Percentiles rank a stretch among this genome's conserved stretches.
phyloP scores from a whole-genome alignment of 2,329 filamentous ascomycete genomes.

The Aurifilum marmelostoma region DNA sequence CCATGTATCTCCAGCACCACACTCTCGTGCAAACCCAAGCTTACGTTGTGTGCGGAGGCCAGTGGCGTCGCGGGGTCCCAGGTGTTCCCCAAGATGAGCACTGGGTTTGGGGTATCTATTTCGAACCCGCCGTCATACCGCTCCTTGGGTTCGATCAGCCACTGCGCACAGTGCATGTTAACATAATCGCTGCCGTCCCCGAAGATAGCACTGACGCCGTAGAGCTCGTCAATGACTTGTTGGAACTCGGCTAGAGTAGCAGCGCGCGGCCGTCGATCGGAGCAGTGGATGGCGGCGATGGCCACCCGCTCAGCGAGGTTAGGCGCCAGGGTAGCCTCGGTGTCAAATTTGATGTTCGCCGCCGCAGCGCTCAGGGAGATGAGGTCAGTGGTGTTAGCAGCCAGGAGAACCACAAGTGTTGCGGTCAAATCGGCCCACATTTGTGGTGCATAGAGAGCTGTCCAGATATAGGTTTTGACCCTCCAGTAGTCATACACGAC shows the following conservation, averaged over 20 bases:
- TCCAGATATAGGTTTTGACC: background rate
- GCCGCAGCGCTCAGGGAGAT: background rate
- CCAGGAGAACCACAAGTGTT: background rate
- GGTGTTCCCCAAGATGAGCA: slow-evolving; percentile 1
- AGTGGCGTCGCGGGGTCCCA: background rate
- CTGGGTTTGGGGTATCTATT: background rate
- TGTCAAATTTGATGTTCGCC: background rate
- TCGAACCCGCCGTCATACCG: slow-evolving; percentile 4
- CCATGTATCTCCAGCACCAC: slow-evolving; percentile 9
- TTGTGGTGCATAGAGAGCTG: background rate
- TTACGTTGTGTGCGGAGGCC: slow-evolving; percentile 1
- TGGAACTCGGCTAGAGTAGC: slow-evolving; percentile 2
- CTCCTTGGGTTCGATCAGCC: slow-evolving; percentile 6
- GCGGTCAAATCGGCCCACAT: background rate
- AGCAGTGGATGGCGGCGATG: slow-evolving; percentile 5
- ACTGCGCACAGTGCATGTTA: slow-evolving; percentile 7
- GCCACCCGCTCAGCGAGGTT: background rate
- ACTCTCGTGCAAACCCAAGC: slow-evolving; percentile 1
- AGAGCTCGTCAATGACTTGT: background rate
- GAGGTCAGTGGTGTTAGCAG: background rate
- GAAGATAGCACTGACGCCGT: background rate
- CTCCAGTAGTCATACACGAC: background rate
- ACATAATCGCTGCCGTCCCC: background rate
- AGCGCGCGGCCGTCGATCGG: background rate
- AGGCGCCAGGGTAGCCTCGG: background rate